Percentiles rank a stretch among this genome's conserved stretches.
Conservation (phyloP, 2,329 filamentous ascomycete genomes). For the Rhinocladiella mackenziei region DNA sequence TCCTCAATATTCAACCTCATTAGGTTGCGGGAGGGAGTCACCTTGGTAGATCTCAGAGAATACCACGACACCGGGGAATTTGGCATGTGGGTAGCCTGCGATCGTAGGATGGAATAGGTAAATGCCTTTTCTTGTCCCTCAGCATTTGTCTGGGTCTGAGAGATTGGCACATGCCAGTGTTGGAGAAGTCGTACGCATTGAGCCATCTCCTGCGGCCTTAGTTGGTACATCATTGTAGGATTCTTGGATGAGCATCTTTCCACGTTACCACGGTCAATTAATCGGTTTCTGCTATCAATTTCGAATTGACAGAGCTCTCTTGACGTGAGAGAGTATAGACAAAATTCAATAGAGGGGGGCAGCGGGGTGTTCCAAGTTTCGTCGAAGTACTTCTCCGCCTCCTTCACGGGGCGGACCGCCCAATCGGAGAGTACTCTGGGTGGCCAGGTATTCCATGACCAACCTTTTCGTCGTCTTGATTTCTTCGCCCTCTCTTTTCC, state of each 20-base stretch:
- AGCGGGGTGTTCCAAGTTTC: no score
- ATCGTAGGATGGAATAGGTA: constrained; percentile 85
- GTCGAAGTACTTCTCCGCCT: no score
- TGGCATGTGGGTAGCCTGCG: constrained; percentile 80
- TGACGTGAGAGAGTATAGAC: no score
- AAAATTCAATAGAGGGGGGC: no score
- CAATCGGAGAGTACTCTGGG: no score
- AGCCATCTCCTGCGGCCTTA: constrained; percentile 52
- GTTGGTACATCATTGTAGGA: constrained; percentile 58
- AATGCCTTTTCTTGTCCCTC: constrained; percentile 57
- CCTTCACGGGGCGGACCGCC: no score
- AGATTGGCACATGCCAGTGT: constrained; percentile 13
- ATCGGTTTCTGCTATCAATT: not conserved
- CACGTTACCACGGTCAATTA: not conserved
- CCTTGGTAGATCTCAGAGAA: constrained; percentile 97
- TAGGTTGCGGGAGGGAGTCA: constrained; percentile 35
- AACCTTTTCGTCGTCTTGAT: no score
- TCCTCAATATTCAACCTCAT: not conserved
- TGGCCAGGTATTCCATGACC: no score
- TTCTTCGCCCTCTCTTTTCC: no score
- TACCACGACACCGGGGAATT: constrained; percentile 80
- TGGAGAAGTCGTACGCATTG: constrained; percentile 48
- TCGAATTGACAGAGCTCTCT: not conserved
- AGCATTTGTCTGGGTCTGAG: constrained; percentile 8
- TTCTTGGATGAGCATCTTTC: constrained; percentile 58